These are phyloP conservation scores for Codiaeum variegatum DNA, from an alignment of 441 rosid species.

Conservation along the genomic window DNA sequence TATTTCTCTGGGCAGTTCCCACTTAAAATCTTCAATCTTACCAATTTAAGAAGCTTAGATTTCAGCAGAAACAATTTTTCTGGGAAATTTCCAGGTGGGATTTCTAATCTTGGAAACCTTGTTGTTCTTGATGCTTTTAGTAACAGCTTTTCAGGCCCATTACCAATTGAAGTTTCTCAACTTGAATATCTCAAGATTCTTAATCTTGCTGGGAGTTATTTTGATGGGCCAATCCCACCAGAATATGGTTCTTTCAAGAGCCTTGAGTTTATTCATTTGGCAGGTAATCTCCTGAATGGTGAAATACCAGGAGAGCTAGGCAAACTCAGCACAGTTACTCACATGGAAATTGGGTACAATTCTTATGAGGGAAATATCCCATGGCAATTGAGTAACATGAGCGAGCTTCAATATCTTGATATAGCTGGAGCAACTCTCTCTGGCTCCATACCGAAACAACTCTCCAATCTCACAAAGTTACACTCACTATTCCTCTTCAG, in stretches of 20 bases:
- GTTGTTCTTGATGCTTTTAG: conserved; percentile 72
- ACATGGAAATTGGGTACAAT: conserved; percentile 96
- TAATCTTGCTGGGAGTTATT: conserved; percentile 94
- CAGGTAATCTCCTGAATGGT: conserved; percentile 66
- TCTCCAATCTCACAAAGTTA: conserved; percentile 78
- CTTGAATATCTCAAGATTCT: conserved; percentile 57
- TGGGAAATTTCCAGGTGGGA: conserved; percentile 51
- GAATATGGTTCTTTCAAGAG: conserved; percentile 65
- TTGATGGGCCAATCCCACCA: conserved; percentile 70
- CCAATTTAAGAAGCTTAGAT: conserved; percentile 57
- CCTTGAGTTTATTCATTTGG: conserved; percentile 78
- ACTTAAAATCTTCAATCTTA: conserved; percentile 47
- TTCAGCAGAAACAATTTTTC: conserved; percentile 87
- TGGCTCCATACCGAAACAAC: conserved; percentile 57
- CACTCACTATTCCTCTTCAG: conserved; percentile 75
- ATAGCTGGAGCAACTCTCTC: conserved; percentile 80
- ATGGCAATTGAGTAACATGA: conserved; percentile 68
- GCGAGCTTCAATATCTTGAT: conserved; percentile 75
- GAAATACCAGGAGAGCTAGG: conserved; percentile 70
- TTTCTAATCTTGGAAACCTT: conserved; percentile 43
- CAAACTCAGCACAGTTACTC: conserved; percentile 53
- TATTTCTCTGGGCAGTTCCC: conserved; percentile 71
- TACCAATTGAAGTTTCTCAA: conserved; percentile 53
- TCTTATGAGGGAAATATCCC: conserved; percentile 70
- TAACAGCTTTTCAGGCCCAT: conserved; percentile 82